phyloP scores from a whole-genome alignment of 2,329 filamentous ascomycete species.

The Cryphonectria parasitica region DNA sequence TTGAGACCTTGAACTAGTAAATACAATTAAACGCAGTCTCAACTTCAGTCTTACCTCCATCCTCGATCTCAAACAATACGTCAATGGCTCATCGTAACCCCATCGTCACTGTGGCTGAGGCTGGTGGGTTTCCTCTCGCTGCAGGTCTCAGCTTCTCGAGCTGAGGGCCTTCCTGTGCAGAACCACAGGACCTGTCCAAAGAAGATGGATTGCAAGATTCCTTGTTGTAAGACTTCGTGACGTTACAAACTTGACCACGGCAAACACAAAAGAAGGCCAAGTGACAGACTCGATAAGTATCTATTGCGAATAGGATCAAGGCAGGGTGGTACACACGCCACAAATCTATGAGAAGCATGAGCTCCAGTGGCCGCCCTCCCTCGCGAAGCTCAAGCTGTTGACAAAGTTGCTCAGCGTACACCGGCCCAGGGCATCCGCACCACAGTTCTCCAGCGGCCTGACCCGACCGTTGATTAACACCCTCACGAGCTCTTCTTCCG shows the following conservation, averaged over 20 bases:
- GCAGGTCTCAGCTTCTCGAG: too few relatives aligned
- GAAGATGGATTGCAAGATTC: too few relatives aligned
- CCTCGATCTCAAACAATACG: too few relatives aligned
- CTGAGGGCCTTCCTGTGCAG: too few relatives aligned
- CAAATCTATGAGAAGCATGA: constrained; percentile 54
- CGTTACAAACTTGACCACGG: background rate
- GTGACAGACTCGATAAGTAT: too few relatives aligned
- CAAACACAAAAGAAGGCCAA: too few relatives aligned
- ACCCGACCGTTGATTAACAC: constrained; percentile 85
- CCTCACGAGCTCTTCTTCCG: constrained; percentile 70
- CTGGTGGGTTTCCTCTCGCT: too few relatives aligned
- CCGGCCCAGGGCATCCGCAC: constrained; percentile 69
- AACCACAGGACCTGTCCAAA: too few relatives aligned
- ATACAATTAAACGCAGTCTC: background rate
- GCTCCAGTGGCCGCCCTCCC: constrained; percentile 72
- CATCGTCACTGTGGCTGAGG: too few relatives aligned
- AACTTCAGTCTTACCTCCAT: background rate
- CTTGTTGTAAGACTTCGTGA: background rate
- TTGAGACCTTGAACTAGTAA: background rate
- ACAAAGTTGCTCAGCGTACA: constrained; percentile 75
- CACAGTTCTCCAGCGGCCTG: constrained; percentile 71
- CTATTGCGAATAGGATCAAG: too few relatives aligned
- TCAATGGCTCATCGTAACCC: too few relatives aligned
- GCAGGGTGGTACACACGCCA: too few relatives aligned
- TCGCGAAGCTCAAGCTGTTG: constrained; percentile 74